Conservation (phyloP, 768 basidiomycete genomes). For the Suillus sp. region DNA sequence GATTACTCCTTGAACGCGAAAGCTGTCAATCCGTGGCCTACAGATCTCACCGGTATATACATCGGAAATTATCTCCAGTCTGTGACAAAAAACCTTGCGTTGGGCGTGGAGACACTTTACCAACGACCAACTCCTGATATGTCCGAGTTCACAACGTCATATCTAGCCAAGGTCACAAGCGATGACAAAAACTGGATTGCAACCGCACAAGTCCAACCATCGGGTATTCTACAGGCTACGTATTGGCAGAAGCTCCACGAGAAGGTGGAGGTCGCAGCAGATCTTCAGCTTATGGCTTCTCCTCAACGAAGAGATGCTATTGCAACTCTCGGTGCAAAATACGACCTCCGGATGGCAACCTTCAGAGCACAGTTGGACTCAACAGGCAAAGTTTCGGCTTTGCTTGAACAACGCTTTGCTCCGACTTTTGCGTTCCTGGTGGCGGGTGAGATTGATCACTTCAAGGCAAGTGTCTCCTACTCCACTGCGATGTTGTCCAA, state of each 20-base stretch:
- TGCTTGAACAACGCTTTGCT: constrained; percentile 94
- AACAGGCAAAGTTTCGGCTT: constrained; percentile 91
- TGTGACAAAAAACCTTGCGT: constrained; percentile 82
- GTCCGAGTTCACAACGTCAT: constrained; percentile 71
- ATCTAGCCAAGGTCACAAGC: constrained; percentile 78
- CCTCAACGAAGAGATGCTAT: constrained; percentile 86
- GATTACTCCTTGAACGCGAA: constrained; percentile 89
- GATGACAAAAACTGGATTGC: constrained; percentile 84
- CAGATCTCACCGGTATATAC: constrained; percentile 89
- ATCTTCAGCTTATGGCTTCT: constrained; percentile 80
- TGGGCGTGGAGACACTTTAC: constrained; percentile 84
- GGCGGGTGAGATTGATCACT: constrained; percentile 97
- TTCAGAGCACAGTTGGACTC: constrained; percentile 96
- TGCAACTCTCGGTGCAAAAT: constrained; percentile 94
- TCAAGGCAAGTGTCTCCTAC: constrained; percentile 64
- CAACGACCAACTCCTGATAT: constrained; percentile 77
- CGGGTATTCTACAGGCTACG: constrained; percentile 84
- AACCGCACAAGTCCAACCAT: constrained; percentile 84
- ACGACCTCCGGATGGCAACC: constrained; percentile 90
- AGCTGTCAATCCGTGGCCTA: constrained; percentile 87
- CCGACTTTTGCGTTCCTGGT: constrained; percentile 95
- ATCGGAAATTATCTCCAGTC: constrained; percentile 93
- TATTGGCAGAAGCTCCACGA: constrained; percentile 97
- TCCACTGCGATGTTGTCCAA: constrained; percentile 9
- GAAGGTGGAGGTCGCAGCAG: constrained; percentile 96